Evolutionary conservation across 306 rosid genomes (phyloP).

Genomic region (Lablab purpureus): DNA sequence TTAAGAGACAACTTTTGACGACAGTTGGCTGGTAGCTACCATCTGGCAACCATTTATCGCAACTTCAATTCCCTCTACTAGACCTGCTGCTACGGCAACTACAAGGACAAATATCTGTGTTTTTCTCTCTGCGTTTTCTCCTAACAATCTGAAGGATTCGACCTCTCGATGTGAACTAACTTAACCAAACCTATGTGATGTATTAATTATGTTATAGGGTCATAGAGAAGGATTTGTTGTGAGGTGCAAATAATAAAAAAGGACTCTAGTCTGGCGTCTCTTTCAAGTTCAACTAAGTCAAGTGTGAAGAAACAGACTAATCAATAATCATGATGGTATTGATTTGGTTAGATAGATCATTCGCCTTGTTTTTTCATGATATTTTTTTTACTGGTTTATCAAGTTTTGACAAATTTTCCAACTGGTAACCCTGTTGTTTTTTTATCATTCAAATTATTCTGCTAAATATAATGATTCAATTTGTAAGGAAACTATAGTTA

Average conservation of each 20-base stretch:
- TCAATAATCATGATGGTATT: slow-evolving; percentile 13
- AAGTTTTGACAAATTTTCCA: background rate
- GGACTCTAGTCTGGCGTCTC: background rate
- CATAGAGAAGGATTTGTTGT: background rate
- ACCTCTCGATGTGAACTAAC: slow-evolving; percentile 19
- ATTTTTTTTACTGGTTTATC: background rate
- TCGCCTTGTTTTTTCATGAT: background rate
- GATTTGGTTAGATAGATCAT: background rate
- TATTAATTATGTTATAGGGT: background rate
- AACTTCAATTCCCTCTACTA: slow-evolving; percentile 34
- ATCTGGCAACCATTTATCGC: slow-evolving; percentile 42
- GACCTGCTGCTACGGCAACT: background rate
- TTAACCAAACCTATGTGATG: slow-evolving; percentile 8
- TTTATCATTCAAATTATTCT: too few species aligned
- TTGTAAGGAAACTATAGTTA: too few species aligned
- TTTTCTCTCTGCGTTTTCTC: background rate
- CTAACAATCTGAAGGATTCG: background rate
- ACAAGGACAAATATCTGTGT: background rate
- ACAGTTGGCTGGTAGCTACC: slow-evolving; percentile 18
- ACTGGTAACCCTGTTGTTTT: too few species aligned
- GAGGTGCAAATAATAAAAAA: background rate
- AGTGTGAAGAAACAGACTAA: slow-evolving; percentile 9
- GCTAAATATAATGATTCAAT: too few species aligned
- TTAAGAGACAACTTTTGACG: slow-evolving; percentile 30
- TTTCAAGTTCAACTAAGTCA: slow-evolving; percentile 30